Percentiles rank a stretch among this genome's conserved stretches.
These are phyloP conservation scores for Colletotrichum scovillei DNA, from an alignment of 2,329 filamentous ascomycete genomes.

Conservation along the genomic window DNA sequence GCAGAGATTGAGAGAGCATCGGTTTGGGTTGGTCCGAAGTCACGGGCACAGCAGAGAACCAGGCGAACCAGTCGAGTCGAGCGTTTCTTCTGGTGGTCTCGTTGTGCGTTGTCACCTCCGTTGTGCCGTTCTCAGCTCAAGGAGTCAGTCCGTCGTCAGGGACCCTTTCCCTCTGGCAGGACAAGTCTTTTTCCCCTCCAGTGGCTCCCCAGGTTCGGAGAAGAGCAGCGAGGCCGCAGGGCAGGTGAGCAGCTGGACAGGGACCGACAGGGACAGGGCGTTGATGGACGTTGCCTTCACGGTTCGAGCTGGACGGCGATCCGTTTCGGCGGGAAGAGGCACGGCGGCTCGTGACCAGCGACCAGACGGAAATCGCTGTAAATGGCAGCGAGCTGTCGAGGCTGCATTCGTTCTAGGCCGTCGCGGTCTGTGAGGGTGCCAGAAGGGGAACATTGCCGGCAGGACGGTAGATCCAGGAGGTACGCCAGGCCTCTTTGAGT, in stretches of 20 bases:
- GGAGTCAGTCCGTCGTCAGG: not conserved
- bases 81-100: not conserved
- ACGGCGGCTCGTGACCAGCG: conserved; percentile 29
- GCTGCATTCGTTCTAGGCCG: conserved; percentile 27
- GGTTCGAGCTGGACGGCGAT: conserved; percentile 25
- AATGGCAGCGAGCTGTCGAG: conserved; percentile 27
- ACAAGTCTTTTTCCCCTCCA: not conserved
- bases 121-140: no score
- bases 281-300: conserved; percentile 3
- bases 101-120: not conserved
- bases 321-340: conserved; percentile 32
- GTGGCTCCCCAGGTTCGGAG: conserved; percentile 1
- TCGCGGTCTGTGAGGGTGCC: conserved; percentile 21
- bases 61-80: not conserved
- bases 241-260: conserved; percentile 28
- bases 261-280: conserved; percentile 24
- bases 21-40: conserved; percentile 31
- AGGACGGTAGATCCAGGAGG: conserved; percentile 26
- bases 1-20: not conserved
- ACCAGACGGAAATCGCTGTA: conserved; percentile 30
- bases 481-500: not conserved
- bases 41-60: conserved; percentile 1
- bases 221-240: conserved; percentile 9
- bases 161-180: not conserved
- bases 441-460: conserved; percentile 34